Evolutionary conservation across 495 filamentous ascomycete species (phyloP).

Genomic region (Cladorrhinum samala): DNA sequence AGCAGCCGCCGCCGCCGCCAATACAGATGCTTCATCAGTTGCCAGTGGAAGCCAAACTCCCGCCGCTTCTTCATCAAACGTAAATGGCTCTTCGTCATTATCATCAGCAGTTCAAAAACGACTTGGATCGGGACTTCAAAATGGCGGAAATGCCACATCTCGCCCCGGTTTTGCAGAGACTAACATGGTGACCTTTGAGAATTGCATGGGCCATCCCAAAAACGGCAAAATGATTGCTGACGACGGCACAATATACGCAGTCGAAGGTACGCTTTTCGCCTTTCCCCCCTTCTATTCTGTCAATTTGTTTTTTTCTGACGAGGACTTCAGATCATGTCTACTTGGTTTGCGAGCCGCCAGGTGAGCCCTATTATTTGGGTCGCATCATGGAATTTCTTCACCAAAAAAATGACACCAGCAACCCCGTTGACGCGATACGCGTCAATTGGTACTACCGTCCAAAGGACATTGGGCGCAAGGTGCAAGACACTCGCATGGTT

Average conservation of each 20-base stretch:
- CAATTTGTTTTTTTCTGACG: constrained; percentile 22
- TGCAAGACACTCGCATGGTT: constrained; percentile 78
- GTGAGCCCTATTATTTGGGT: constrained; percentile 95
- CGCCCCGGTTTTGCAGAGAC: constrained; percentile 44
- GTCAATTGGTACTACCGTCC: constrained; percentile 99
- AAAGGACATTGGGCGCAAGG: constrained; percentile 87
- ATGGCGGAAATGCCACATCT: constrained; percentile 21
- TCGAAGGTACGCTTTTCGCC: constrained; percentile 68
- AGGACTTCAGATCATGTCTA: constrained; percentile 79
- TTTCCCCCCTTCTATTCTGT: constrained; percentile 5
- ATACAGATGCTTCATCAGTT: constrained; percentile 40
- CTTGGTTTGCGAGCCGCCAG: constrained; percentile 93
- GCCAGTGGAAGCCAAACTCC: constrained; percentile 45
- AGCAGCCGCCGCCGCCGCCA: neutral
- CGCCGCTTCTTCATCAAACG: constrained; percentile 23
- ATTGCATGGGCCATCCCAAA: constrained; percentile 57
- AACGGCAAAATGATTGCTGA: constrained; percentile 80
- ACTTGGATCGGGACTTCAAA: constrained; percentile 37
- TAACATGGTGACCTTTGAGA: constrained; percentile 86
- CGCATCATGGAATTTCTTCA: constrained; percentile 98
- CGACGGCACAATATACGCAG: constrained; percentile 73
- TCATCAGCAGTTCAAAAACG: constrained; percentile 31
- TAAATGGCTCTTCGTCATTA: constrained; percentile 7
- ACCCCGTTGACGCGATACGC: constrained; percentile 77
- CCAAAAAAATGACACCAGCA: constrained; percentile 60